Conservation (phyloP, 352 stramenopile species). For the Globisporangium paddicum region DNA sequence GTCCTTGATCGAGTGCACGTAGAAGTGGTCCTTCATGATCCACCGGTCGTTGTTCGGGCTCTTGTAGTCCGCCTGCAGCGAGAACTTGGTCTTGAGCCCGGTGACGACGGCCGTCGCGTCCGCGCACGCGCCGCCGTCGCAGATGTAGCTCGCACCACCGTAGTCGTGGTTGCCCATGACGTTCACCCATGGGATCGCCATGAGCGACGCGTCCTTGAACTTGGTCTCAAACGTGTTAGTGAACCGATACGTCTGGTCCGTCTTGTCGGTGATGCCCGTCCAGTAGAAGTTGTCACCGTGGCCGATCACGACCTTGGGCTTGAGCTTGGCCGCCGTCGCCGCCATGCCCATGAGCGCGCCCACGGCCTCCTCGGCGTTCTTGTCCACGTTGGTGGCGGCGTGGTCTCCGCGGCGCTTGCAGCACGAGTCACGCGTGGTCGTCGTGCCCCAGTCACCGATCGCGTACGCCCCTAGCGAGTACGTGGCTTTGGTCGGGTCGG, state of each 20-base stretch:
- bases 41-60: constrained; percentile 78
- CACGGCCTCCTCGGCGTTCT: constrained; percentile 61
- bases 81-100: constrained; percentile 46
- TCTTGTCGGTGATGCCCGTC: constrained; percentile 42
- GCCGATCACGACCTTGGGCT: constrained; percentile 54
- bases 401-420: constrained; percentile 56
- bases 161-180: constrained; percentile 75
- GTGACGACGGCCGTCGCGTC: constrained; percentile 9
- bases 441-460: constrained; percentile 75
- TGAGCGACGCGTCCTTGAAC: constrained; percentile 43
- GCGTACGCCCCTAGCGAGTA: constrained; percentile 60
- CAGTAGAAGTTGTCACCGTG: constrained; percentile 76
- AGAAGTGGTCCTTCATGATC: constrained; percentile 82
- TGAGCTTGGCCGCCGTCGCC: constrained; percentile 23
- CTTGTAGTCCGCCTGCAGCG: constrained; percentile 69
- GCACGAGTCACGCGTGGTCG: constrained; percentile 55
- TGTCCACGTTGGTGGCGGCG: constrained; percentile 48
- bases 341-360: constrained; percentile 60
- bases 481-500: constrained; percentile 46
- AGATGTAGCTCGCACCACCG: constrained; percentile 55
- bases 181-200: constrained; percentile 51
- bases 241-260: constrained; percentile 43
- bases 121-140: constrained; percentile 20
- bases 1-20: constrained; percentile 63
- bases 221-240: constrained; percentile 51